phyloP scores from a whole-genome alignment of 805 yeast genomes.

The Saccharomycopsis sp. region DNA sequence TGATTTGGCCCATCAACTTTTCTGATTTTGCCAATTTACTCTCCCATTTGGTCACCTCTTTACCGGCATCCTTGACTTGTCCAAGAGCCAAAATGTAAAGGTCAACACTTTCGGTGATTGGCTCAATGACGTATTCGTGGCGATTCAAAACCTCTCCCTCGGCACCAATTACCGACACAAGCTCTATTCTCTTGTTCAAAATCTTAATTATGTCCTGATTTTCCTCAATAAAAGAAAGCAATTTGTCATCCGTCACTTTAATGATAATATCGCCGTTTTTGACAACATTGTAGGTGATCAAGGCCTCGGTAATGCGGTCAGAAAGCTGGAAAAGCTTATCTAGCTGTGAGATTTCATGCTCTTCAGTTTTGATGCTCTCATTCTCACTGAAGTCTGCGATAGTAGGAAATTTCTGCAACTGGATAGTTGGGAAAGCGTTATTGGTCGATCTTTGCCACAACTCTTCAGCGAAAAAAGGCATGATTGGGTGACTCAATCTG shows the following conservation, averaged over 20 bases:
- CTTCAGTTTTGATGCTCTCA: background rate
- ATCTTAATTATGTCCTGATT: conserved; percentile 4
- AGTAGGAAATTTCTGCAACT: conserved; percentile 3
- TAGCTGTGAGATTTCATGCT: conserved; percentile 35
- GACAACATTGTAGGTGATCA: conserved; percentile 80
- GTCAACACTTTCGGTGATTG: background rate
- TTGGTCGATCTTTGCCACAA: conserved; percentile 98
- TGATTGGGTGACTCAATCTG: conserved; percentile 90
- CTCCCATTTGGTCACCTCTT: conserved; percentile 76
- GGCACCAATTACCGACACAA: background rate
- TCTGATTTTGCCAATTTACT: conserved; percentile 66
- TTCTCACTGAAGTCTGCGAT: background rate
- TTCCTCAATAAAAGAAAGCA: background rate
- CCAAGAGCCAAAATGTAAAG: conserved; percentile 78
- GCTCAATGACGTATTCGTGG: conserved; percentile 4
- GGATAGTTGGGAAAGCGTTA: conserved; percentile 62
- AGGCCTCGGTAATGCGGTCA: conserved; percentile 82
- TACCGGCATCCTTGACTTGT: conserved; percentile 74
- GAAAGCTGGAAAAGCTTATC: conserved; percentile 79
- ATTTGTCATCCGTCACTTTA: conserved; percentile 31
- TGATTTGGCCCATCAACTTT: conserved; percentile 57
- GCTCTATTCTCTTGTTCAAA: background rate
- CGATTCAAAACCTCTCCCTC: conserved; percentile 9
- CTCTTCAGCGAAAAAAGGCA: conserved; percentile 96
- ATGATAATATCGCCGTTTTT: conserved; percentile 83